Percentiles rank a stretch among this genome's conserved stretches.
Conservation (phyloP, 805 yeast genomes). For the Wickerhamomyces queroliae region DNA sequence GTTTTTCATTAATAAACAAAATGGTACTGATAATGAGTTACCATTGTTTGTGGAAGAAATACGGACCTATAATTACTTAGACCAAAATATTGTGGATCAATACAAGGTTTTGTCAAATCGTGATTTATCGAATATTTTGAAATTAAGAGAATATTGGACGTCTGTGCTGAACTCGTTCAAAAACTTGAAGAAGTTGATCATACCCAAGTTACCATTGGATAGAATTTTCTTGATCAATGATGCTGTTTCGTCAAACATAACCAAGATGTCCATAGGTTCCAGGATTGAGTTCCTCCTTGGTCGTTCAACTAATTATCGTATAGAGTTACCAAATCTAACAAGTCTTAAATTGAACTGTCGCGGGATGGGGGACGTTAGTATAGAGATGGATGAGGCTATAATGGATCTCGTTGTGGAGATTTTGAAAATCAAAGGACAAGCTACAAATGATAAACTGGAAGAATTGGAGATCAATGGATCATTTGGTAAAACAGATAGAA, state of each 20-base stretch:
- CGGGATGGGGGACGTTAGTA: conserved; percentile 1
- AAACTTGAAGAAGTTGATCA: conserved; percentile 9
- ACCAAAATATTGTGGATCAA: conserved; percentile 16
- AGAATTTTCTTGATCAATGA: conserved; percentile 5
- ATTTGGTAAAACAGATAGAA: conserved; percentile 16
- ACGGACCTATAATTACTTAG: conserved; percentile 14
- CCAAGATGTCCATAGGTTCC: conserved; percentile 5
- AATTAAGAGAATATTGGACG: conserved; percentile 18
- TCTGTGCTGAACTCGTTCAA: conserved; percentile 9
- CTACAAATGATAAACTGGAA: conserved; percentile 1
- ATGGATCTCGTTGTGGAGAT: not conserved
- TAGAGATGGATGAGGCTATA: not conserved
- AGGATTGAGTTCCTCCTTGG: conserved; percentile 2
- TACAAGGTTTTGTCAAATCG: conserved; percentile 7
- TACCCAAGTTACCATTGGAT: conserved; percentile 16
- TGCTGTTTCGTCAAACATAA: conserved; percentile 2
- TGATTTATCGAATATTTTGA: conserved; percentile 11
- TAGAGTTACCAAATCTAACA: conserved; percentile 8
- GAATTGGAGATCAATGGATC: conserved; percentile 16
- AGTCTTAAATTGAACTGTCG: conserved; percentile 6
- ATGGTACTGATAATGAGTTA: conserved; percentile 1
- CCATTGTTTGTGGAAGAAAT: conserved; percentile 15
- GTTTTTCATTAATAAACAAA: conserved; percentile 5
- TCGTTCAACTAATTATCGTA: not conserved
- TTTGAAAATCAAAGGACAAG: not conserved